Conservation (phyloP, 495 filamentous ascomycete genomes). For the Annulohypoxylon nitens region DNA sequence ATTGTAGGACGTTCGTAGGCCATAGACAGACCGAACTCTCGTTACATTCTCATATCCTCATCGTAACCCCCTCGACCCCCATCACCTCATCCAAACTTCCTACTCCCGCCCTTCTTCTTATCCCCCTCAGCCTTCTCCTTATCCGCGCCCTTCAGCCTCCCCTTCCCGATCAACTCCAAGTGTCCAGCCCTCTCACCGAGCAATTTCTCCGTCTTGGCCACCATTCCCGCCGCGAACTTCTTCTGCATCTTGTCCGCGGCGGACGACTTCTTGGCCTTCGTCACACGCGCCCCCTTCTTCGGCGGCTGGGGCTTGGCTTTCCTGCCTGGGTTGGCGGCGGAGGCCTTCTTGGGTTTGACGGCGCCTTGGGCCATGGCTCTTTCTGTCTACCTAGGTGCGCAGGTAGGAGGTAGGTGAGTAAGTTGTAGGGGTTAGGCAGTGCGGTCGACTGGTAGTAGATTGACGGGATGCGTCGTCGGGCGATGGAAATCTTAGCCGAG, state of each 20-base stretch:
- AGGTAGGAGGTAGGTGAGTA: not conserved
- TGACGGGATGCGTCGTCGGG: not conserved
- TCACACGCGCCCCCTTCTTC: conserved; percentile 52
- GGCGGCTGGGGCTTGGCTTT: conserved; percentile 53
- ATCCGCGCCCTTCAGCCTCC: conserved; percentile 53
- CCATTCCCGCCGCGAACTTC: conserved; percentile 59
- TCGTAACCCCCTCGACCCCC: too few species aligned
- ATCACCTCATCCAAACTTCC: conserved; percentile 62
- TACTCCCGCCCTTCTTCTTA: conserved; percentile 57
- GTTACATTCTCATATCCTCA: too few species aligned
- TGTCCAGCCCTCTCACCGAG: conserved; percentile 63
- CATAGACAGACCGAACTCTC: too few species aligned
- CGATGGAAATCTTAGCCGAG: not conserved
- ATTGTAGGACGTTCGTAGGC: too few species aligned
- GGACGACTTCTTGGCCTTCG: conserved; percentile 53
- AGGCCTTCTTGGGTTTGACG: conserved; percentile 52
- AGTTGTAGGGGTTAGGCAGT: conserved; percentile 3
- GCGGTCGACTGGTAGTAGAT: not conserved
- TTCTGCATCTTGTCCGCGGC: conserved; percentile 58
- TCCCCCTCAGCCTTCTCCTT: conserved; percentile 39
- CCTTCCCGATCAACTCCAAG: conserved; percentile 64
- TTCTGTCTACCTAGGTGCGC: not conserved
- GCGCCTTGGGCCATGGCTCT: conserved; percentile 63
- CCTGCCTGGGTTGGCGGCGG: conserved; percentile 44
- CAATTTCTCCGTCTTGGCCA: conserved; percentile 60